Conservation (phyloP, 2,329 filamentous ascomycete genomes). For the Apiospora sp. region DNA sequence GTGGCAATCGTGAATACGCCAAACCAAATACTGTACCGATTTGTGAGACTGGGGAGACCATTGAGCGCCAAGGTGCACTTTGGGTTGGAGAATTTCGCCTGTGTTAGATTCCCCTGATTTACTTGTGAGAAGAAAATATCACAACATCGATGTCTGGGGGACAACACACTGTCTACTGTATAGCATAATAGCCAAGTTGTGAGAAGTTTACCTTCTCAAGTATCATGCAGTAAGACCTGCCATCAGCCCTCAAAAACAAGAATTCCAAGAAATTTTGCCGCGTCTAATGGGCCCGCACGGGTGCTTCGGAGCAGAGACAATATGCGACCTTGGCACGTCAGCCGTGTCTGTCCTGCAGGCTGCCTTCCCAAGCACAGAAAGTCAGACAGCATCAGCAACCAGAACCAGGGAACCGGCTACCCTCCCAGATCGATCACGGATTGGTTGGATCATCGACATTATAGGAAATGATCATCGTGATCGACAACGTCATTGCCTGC, state of each 20-base stretch:
- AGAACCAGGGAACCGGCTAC: neutral
- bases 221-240: conserved; percentile 8
- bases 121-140: neutral
- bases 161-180: neutral
- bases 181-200: neutral
- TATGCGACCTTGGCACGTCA: conserved; percentile 4
- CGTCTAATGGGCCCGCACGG: neutral
- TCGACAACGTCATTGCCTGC: neutral
- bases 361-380: neutral
- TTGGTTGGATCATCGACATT: neutral
- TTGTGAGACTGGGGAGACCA: neutral
- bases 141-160: neutral
- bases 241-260: neutral
- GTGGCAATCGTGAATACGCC: neutral
- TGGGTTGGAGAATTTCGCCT: neutral
- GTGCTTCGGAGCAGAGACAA: neutral
- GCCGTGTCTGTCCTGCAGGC: conserved; percentile 1
- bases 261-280: neutral
- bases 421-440: neutral
- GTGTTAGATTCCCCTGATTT: neutral
- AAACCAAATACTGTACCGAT: neutral
- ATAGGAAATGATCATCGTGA: neutral
- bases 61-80: neutral
- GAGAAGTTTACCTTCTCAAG: neutral
- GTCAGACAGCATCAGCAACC: neutral